Percentiles rank a stretch among this genome's conserved stretches.
Evolutionary conservation across 2,329 filamentous ascomycete genomes (phyloP).

Genomic region (Reticulascus tulasneorum): DNA sequence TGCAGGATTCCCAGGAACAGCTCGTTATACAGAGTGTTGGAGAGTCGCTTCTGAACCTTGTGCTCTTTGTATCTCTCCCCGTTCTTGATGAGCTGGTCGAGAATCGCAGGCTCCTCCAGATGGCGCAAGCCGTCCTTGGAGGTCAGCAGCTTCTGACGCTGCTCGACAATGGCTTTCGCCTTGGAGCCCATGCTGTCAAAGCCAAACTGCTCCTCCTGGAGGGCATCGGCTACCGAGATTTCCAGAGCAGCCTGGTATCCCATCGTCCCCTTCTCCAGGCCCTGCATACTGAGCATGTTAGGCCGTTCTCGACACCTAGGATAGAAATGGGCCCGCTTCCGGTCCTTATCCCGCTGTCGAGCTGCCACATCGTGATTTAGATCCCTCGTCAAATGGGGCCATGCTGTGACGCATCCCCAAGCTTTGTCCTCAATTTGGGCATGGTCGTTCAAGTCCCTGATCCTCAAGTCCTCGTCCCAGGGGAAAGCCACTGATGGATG

Average conservation of each 20-base stretch:
- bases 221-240: slow-evolving; percentile 58
- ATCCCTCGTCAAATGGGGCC: slow-evolving; percentile 55
- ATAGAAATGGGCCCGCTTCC: slow-evolving; percentile 53
- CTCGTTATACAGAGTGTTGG: slow-evolving; percentile 52
- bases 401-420: slow-evolving; percentile 60
- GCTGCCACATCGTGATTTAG: slow-evolving; percentile 41
- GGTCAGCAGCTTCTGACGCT: slow-evolving; percentile 53
- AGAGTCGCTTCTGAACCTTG: slow-evolving; percentile 45
- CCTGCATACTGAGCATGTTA: slow-evolving; percentile 70
- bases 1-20: slow-evolving; percentile 58
- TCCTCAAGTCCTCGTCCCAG: slow-evolving; percentile 59
- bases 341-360: slow-evolving; percentile 37
- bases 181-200: slow-evolving; percentile 54
- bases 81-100: slow-evolving; percentile 56
- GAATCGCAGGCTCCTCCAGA: slow-evolving; percentile 52
- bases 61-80: slow-evolving; percentile 52
- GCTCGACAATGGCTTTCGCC: slow-evolving; percentile 50
- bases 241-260: slow-evolving; percentile 67
- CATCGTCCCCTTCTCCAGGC: slow-evolving; percentile 66
- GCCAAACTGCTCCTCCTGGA: slow-evolving; percentile 59
- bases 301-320: slow-evolving; percentile 58
- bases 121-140: slow-evolving; percentile 50
- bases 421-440: slow-evolving; percentile 59
- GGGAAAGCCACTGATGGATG: slow-evolving; percentile 64
- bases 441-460: slow-evolving; percentile 63